Evolutionary conservation across 2,329 filamentous ascomycete species (phyloP).

Genomic region (Ceratocystis alfenasii): DNA sequence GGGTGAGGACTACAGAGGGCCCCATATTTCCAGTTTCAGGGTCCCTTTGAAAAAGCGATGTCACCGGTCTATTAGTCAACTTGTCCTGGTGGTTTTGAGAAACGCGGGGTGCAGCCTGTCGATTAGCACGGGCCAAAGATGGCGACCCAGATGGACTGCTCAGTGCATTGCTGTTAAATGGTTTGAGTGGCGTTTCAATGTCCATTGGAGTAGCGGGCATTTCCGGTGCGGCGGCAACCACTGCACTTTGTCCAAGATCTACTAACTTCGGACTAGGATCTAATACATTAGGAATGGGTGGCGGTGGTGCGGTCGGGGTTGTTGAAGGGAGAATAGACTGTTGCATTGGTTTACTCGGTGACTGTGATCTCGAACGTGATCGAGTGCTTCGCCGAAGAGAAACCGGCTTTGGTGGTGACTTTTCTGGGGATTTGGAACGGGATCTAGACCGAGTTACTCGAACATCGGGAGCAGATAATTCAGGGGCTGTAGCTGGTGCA

Average conservation of each 20-base stretch:
- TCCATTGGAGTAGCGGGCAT: slow-evolving; percentile 17
- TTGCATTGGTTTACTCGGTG: slow-evolving; percentile 13
- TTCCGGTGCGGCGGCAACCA: not conserved
- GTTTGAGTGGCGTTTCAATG: slow-evolving; percentile 18
- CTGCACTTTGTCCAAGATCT: not conserved
- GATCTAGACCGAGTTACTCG: slow-evolving; percentile 19
- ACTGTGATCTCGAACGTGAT: slow-evolving; percentile 12
- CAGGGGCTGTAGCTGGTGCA: not conserved
- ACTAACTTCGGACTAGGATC: slow-evolving; percentile 13
- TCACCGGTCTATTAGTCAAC: not conserved
- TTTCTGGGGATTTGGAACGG: slow-evolving; percentile 18
- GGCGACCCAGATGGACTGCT: slow-evolving; percentile 20
- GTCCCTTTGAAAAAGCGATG: slow-evolving; percentile 42
- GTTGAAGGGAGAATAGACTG: slow-evolving; percentile 9
- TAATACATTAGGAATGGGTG: slow-evolving; percentile 5
- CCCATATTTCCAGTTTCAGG: slow-evolving; percentile 44
- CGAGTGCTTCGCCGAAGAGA: not conserved
- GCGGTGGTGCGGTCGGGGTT: slow-evolving; percentile 5
- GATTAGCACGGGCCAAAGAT: slow-evolving; percentile 19
- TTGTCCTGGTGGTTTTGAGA: not conserved
- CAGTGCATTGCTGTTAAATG: slow-evolving; percentile 8
- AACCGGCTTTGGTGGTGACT: slow-evolving; percentile 1
- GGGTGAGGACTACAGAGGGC: slow-evolving; percentile 52
- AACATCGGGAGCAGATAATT: not conserved
- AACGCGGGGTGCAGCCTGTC: slow-evolving; percentile 13